Evolutionary conservation across 2,329 filamentous ascomycete genomes (phyloP), one percentile per base, ranked within the genome.

Genomic region (Penicillium sp.): DNA sequence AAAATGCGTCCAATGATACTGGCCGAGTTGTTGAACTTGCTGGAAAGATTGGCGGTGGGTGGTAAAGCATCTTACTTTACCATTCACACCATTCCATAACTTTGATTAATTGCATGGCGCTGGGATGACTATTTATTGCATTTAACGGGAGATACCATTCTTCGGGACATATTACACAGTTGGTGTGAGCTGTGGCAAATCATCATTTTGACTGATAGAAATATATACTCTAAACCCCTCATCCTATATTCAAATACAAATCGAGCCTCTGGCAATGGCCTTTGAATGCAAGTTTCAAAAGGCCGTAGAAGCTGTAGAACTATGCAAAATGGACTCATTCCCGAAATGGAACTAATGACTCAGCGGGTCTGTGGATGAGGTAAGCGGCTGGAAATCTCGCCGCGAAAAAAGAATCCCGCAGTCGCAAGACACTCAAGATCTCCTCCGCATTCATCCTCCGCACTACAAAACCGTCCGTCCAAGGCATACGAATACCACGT

Each of bases 21-120:
- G 89, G 95, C 67, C 84, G 87, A 53, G 92, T 96, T 33, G 88
- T 91, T 52, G 91, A 94, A 67, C 80, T 99, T 66, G 93, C 93
- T 40, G 87, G 91, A 49, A 94, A 91, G 73, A 89, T 92, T 63
- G 94, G 92, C 46, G 94, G 94, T 46, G 94, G 94, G 20, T 99
- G 94, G 94, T 97, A 80, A 74, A 54, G n/a, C n/a, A n/a, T 27
- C 26, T 7, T 20, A 15, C 7, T 30, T 4, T 15, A 7, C 36
- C 18, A 13, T 3, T 8, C 18, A 4, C 9, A 20, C 21, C 13
- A 15, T 17, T 9, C 2, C 8, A 24, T 13, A 27, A 27, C 24
- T 18, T 42, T 30, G 20, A 18, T 29, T 29, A 8, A 18, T 42
- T 42, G 39, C 39, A 42, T 42, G 39, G 39, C 39, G 39, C 39